A percentile compares a stretch with the other conserved stretches of the same genome.
Conservation (phyloP, 805 yeast genomes). For the Candida coleopterorum region DNA sequence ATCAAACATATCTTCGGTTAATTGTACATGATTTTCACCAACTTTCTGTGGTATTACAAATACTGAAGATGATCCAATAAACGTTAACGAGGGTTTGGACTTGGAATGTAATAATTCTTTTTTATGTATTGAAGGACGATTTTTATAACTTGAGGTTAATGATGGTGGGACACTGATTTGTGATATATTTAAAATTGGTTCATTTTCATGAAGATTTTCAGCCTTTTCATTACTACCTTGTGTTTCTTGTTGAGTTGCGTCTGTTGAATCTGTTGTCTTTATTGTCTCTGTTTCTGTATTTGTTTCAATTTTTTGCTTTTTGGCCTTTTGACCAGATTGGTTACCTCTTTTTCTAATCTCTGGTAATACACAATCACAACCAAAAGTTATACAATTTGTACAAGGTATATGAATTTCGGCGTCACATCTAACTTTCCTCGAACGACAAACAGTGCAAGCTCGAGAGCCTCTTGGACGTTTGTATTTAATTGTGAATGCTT, state of each 20-base stretch:
- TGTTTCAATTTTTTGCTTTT: slow-evolving; percentile 1
- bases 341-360: slow-evolving; percentile 46
- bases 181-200: slow-evolving; percentile 39
- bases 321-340: slow-evolving; percentile 12
- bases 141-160: slow-evolving; percentile 37
- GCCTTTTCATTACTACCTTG: background rate
- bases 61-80: slow-evolving; percentile 51
- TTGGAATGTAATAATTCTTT: slow-evolving; percentile 24
- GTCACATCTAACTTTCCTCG: slow-evolving; percentile 77
- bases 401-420: slow-evolving; percentile 50
- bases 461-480: slow-evolving; percentile 60
- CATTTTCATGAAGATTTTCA: too few relatives aligned
- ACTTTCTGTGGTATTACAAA: slow-evolving; percentile 43
- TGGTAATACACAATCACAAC: slow-evolving; percentile 67
- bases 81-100: slow-evolving; percentile 35
- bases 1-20: slow-evolving; percentile 38
- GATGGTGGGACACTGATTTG: slow-evolving; percentile 41
- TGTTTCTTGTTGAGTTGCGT: background rate
- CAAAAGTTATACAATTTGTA: slow-evolving; percentile 62
- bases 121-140: slow-evolving; percentile 34
- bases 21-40: slow-evolving; percentile 44
- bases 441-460: slow-evolving; percentile 75
- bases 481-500: slow-evolving; percentile 43
- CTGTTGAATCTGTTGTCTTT: background rate
- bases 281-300: background rate